Evolutionary conservation across 2,329 filamentous ascomycete species (phyloP), one percentile per base, ranked within the genome.

Genomic region (Cladosporium sp.): DNA sequence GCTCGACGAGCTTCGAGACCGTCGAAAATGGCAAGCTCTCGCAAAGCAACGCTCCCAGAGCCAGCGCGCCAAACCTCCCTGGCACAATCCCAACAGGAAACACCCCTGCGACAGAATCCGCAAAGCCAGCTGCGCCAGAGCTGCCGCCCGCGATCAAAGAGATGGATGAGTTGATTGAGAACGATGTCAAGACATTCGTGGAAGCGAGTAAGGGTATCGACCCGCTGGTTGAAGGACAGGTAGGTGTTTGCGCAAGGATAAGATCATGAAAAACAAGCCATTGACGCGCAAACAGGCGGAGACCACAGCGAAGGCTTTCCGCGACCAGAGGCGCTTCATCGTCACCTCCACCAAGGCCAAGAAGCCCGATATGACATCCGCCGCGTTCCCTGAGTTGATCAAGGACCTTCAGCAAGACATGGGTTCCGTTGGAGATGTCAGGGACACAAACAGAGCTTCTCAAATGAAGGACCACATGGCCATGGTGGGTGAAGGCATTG

Each of bases 291-390:
- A 13, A 52, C 37, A 52, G 38, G 43, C 43, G 34, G 43, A 45
- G 9, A 75, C 76, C 19, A 78, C 84, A 42, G 71, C 78, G 51
- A 72, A 78, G 61, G 82, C 89, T 36, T 96, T 97, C 73, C 76
- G 83, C 52, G 89, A 88, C 55, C 88, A 96, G 74, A 84, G 92
- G 60, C 88, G 84, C 59, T 96, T 96, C 69, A 78, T 99, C 51
- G 80, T 95, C 57, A 85, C 96, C 61, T 83, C 90, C 1, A 92
- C 88, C 47, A 93, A 91, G 74, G 86, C 93, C 18, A 95, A 90
- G 78, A 96, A 96, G 73, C 93, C 92, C 18, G 86, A 93, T 57
- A 77, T 86, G 56, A 80, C 84, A 42, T 81, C 85, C 61, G 73
- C 80, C 11, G 74, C 80, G 3, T 88, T 84, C 64, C 83, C 88